Conservation (phyloP, 257 asterid species). For the Fraxinus pennsylvanica region DNA sequence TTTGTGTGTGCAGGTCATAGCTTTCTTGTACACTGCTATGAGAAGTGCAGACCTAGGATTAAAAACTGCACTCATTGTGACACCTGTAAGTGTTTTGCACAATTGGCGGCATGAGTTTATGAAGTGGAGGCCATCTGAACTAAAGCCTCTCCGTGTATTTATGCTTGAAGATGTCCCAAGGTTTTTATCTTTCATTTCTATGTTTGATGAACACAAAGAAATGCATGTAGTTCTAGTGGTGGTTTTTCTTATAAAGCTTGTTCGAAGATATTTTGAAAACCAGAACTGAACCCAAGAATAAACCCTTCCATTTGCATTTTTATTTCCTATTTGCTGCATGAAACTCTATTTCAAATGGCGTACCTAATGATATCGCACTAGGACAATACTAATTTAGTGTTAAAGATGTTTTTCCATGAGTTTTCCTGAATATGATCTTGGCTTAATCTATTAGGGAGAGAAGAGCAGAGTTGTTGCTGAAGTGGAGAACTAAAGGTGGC, state of each 20-base stretch:
- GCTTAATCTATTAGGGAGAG: slow-evolving; percentile 61
- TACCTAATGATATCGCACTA: slow-evolving; percentile 5
- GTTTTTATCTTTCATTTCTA: slow-evolving; percentile 36
- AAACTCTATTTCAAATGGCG: not conserved
- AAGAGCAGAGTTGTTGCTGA: slow-evolving; percentile 67
- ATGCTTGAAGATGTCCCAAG: slow-evolving; percentile 97
- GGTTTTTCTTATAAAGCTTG: slow-evolving; percentile 14
- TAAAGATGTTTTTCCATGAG: slow-evolving; percentile 5
- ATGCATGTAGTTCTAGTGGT: not conserved
- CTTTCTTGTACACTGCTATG: slow-evolving; percentile 92
- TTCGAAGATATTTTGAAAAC: not conserved
- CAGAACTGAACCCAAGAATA: slow-evolving; percentile 10
- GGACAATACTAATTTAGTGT: slow-evolving; percentile 9
- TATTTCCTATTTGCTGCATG: slow-evolving; percentile 11
- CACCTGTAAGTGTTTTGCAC: slow-evolving; percentile 94
- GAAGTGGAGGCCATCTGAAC: slow-evolving; percentile 93
- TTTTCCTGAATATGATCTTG: slow-evolving; percentile 16
- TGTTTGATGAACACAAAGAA: slow-evolving; percentile 10
- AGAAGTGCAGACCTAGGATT: slow-evolving; percentile 81
- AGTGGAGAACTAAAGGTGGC: slow-evolving; percentile 94
- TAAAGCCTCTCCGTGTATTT: slow-evolving; percentile 82
- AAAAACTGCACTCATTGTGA: slow-evolving; percentile 84
- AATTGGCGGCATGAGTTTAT: slow-evolving; percentile 88
- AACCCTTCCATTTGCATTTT: slow-evolving; percentile 6
- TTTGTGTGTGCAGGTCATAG: slow-evolving; percentile 65